Evolutionary conservation across 805 yeast genomes (phyloP).

Genomic region (Candida rishiriensis): DNA sequence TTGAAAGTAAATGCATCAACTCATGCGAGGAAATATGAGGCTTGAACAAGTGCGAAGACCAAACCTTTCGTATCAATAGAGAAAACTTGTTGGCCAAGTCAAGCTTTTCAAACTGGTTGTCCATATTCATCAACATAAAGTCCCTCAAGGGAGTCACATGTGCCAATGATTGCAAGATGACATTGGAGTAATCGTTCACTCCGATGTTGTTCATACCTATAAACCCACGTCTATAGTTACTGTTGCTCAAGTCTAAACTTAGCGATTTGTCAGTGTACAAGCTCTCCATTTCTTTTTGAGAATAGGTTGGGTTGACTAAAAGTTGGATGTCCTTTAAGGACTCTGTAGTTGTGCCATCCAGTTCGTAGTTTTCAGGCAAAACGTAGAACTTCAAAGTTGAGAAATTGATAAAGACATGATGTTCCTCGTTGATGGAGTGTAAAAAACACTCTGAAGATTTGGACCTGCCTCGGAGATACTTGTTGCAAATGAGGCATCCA

Average conservation of each 20-base stretch:
- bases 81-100: conserved; percentile 43
- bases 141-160: conserved; percentile 52
- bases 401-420: conserved; percentile 60
- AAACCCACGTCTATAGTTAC: conserved; percentile 54
- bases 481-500: conserved; percentile 72
- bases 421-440: conserved; percentile 61
- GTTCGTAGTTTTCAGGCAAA: conserved; percentile 59
- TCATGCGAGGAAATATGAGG: conserved; percentile 67
- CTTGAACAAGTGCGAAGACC: conserved; percentile 59
- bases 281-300: conserved; percentile 26
- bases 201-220: conserved; percentile 58
- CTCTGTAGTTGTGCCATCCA: conserved; percentile 26
- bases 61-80: conserved; percentile 49
- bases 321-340: conserved; percentile 48
- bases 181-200: conserved; percentile 52
- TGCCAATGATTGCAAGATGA: conserved; percentile 47
- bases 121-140: conserved; percentile 31
- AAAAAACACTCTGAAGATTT: conserved; percentile 59
- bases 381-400: conserved; percentile 43
- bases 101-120: conserved; percentile 18
- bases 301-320: conserved; percentile 49
- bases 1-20: conserved; percentile 45
- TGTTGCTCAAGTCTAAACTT: conserved; percentile 40
- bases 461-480: conserved; percentile 65
- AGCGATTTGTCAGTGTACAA: conserved; percentile 22